phyloP scores from a whole-genome alignment of 192 early-diverging fungal genomes.

The Coemansia sp. region DNA sequence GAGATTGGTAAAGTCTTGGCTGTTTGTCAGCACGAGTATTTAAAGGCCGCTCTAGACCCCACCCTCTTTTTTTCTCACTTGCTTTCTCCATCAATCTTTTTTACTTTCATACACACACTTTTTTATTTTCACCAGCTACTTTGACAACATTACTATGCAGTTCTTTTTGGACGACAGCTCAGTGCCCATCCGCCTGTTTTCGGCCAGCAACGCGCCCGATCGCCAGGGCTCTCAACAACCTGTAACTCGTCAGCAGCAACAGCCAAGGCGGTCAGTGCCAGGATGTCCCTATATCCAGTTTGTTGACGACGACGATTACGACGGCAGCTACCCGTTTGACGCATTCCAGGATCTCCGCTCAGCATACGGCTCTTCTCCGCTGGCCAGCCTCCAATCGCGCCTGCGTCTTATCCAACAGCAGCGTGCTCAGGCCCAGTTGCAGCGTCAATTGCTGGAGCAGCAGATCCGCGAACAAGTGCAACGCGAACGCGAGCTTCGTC shows the following conservation, averaged over 20 bases:
- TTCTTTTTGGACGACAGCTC: conserved; percentile 44
- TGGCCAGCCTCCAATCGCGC: conserved; percentile 33
- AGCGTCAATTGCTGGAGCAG: conserved; percentile 24
- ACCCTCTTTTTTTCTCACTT: not conserved
- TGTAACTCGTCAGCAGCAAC: conserved; percentile 10
- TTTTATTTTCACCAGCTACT: not conserved
- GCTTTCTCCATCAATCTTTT: not conserved
- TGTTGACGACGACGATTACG: conserved; percentile 42
- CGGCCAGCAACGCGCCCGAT: conserved; percentile 38
- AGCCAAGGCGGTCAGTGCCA: conserved; percentile 30
- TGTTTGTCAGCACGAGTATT: conserved; percentile 1
- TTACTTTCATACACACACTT: not conserved
- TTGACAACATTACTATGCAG: conserved; percentile 31
- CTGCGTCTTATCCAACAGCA: conserved; percentile 39
- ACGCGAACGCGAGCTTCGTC: conserved; percentile 29
- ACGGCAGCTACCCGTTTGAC: conserved; percentile 54
- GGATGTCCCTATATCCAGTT: conserved; percentile 51
- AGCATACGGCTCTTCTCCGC: conserved; percentile 35
- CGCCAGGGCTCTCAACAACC: conserved; percentile 1
- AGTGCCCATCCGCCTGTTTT: conserved; percentile 40
- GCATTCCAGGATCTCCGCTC: conserved; percentile 51
- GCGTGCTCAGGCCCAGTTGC: conserved; percentile 38
- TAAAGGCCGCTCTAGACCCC: not conserved
- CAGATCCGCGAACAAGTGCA: conserved; percentile 32
- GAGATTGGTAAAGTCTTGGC: conserved; percentile 2